Evolutionary conservation across 1,284 basidiomycete species (phyloP).

Genomic region (Takashimella koratensis): DNA sequence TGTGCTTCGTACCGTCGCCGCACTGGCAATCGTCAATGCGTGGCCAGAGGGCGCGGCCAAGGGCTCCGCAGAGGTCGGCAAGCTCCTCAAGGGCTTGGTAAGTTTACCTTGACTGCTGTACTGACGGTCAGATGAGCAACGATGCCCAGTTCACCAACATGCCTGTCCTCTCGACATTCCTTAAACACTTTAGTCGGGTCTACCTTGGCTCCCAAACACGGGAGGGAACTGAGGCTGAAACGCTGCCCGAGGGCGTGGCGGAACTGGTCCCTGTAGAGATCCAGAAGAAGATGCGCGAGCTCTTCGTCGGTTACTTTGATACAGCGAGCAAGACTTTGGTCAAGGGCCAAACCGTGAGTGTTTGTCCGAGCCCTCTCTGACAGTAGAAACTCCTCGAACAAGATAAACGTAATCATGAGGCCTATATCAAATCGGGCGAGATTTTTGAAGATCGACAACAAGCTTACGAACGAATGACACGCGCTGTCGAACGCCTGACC

Average conservation of each 20-base stretch:
- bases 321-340: conserved; percentile 84
- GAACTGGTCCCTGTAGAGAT: conserved; percentile 78
- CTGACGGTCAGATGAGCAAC: conserved; percentile 82
- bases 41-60: conserved; percentile 57
- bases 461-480: conserved; percentile 97
- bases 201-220: conserved; percentile 63
- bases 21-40: conserved; percentile 77
- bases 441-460: conserved; percentile 99
- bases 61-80: conserved; percentile 70
- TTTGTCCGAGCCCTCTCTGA: no score
- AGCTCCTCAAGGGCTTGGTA: conserved; percentile 66
- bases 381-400: conserved; percentile 86
- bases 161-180: conserved; percentile 74
- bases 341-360: conserved; percentile 78
- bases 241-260: conserved; percentile 54
- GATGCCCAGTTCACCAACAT: conserved; percentile 81
- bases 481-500: conserved; percentile 85
- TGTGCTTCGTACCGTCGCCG: conserved; percentile 78
- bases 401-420: conserved; percentile 93
- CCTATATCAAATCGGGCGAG: conserved; percentile 96
- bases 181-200: conserved; percentile 76
- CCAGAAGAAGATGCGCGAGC: conserved; percentile 81
- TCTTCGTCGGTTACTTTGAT: conserved; percentile 92
- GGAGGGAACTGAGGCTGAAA: conserved; percentile 9
- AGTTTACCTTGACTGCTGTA: conserved; percentile 35